Conservation (phyloP, 495 filamentous ascomycete genomes). For the Aspergillus coremiiformis region DNA sequence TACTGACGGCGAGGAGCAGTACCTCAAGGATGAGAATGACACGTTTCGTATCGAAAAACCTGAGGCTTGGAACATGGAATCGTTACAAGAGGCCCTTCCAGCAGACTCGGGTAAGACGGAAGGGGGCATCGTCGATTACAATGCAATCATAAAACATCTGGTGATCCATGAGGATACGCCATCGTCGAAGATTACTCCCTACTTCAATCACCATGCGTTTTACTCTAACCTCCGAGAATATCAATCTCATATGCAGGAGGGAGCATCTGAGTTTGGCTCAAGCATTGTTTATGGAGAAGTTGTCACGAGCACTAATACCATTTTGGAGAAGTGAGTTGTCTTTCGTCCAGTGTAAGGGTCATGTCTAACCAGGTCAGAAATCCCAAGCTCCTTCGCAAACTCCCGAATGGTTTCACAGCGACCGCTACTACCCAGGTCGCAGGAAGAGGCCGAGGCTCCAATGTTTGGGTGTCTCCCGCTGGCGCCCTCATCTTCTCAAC, state of each 20-base stretch:
- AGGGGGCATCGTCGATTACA: conserved; percentile 68
- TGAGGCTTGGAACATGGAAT: conserved; percentile 55
- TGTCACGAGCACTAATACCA: conserved; percentile 86
- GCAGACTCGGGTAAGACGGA: conserved; percentile 8
- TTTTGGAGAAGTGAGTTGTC: conserved; percentile 76
- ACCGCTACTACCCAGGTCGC: conserved; percentile 88
- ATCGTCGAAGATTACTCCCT: conserved; percentile 68
- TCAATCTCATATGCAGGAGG: conserved; percentile 45
- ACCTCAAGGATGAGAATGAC: conserved; percentile 79
- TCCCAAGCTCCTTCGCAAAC: conserved; percentile 59
- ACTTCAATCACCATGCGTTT: conserved; percentile 78
- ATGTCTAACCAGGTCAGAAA: conserved; percentile 50
- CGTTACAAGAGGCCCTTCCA: conserved; percentile 47
- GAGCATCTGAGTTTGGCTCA: conserved; percentile 63
- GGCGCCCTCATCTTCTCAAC: conserved; percentile 83
- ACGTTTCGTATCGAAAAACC: conserved; percentile 67
- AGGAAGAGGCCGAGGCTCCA: conserved; percentile 83
- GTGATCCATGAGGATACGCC: conserved; percentile 65
- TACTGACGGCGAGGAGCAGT: conserved; percentile 58
- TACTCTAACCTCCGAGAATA: conserved; percentile 67
- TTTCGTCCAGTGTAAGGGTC: neutral
- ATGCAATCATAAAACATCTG: conserved; percentile 62
- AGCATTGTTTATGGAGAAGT: conserved; percentile 84
- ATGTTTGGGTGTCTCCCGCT: conserved; percentile 91
- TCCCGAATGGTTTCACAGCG: conserved; percentile 80